Evolutionary conservation across 306 rosid species (phyloP).

Genomic region (Lathyrus sativus): DNA sequence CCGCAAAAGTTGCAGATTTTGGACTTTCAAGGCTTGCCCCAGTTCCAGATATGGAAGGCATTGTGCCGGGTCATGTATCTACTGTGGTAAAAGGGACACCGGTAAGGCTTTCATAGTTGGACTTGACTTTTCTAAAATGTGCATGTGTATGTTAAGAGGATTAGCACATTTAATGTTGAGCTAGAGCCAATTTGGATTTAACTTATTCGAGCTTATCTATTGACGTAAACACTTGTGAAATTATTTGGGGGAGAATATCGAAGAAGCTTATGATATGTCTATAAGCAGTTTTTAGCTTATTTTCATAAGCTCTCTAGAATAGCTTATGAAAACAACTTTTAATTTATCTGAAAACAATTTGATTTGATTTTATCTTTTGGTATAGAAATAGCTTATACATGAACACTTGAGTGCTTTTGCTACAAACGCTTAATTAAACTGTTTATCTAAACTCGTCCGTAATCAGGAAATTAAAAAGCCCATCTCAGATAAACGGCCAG

Average conservation of each 20-base stretch:
- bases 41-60: conserved; percentile 75
- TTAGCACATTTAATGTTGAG: too few species aligned
- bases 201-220: too few species aligned
- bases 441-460: neutral
- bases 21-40: conserved; percentile 99
- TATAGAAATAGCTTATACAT: neutral
- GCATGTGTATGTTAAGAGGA: too few species aligned
- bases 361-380: neutral
- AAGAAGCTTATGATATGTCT: neutral
- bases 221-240: neutral
- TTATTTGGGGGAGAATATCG: neutral
- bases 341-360: neutral
- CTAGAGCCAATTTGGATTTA: too few species aligned
- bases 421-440: neutral
- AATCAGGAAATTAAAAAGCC: neutral
- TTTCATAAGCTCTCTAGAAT: neutral
- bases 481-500: neutral
- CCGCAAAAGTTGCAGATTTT: conserved; percentile 91
- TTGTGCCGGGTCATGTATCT: conserved; percentile 73
- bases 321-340: neutral
- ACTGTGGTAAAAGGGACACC: conserved; percentile 99
- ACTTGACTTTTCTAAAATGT: conserved; percentile 12
- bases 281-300: too few species aligned
- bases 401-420: neutral
- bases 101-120: conserved; percentile 50